Evolutionary conservation across 768 basidiomycete species (phyloP), one percentile per base, ranked within the genome.

Genomic region (Lactarius trivialis): DNA sequence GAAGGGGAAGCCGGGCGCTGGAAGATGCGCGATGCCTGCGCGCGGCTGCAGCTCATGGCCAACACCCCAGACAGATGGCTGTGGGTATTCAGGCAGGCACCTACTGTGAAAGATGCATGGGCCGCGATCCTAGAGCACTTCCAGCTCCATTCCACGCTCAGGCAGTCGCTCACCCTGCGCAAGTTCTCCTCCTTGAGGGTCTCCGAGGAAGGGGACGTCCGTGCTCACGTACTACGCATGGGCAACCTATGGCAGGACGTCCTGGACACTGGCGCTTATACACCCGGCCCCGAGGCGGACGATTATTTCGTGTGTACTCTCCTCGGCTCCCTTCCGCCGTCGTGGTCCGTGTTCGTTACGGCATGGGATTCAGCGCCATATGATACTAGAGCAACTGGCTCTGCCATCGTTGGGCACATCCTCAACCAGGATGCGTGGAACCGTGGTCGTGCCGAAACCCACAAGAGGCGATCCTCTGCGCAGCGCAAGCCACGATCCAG

Each of bases 191-290:
- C 52, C 4, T 9, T 26, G 9, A 49, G 14, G n/a, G 55, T 64
- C 1, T 9, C 24, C 7, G 65, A 66, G 12, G 63, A 55, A 19
- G 65, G 49, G 17, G 55, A 64, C 43, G 48, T 64, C n/a, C 21
- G 32, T 24, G 30, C 63, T 17, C 65, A 66, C 58, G n/a, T 66
- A 0, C 49, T 60, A 41, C 62, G 51, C 50, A 66, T 66, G 65
- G 62, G 58, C 24, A 39, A 55, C n/a, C 49, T 64, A 9, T 66
- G 65, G 65, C 52, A 56, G 28, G 65, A 66, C 4, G 58, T 64
- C 34, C 11, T 66, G n/a, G 21, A 49, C 4, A 41, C 52, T 0
- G 43, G 39, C 19, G 63, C 63, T 4, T 60, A 48, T 48, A 33
- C 45, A n/a, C 50, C 53, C 26, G 39, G 15, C 24, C 11, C 12